phyloP scores from a whole-genome alignment of 1,284 basidiomycete genomes.

The Trametes versicolor region DNA sequence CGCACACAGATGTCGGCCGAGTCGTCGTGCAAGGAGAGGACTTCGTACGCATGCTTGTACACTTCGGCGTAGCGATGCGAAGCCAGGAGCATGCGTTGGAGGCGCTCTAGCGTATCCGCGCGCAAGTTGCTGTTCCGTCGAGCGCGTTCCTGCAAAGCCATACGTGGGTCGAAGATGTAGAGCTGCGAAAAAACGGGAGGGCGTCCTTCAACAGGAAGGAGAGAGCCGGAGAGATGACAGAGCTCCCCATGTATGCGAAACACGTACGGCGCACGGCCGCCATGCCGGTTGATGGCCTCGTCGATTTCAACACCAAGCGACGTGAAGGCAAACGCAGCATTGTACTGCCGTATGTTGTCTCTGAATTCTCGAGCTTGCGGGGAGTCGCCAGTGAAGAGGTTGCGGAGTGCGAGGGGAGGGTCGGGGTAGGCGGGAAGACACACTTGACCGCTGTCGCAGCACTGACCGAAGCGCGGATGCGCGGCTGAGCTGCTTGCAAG shows the following conservation, averaged over 20 bases:
- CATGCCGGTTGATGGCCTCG: not conserved
- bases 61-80: not conserved
- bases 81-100: not conserved
- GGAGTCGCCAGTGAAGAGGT: not conserved
- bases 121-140: not conserved
- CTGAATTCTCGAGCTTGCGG: constrained; percentile 2
- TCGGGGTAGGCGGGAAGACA: not conserved
- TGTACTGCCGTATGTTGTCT: not conserved
- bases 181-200: not conserved
- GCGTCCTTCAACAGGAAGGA: not conserved
- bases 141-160: not conserved
- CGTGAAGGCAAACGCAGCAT: not conserved
- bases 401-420: not conserved
- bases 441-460: constrained; percentile 1
- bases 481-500: not conserved
- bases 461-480: not conserved
- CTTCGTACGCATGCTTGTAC: not conserved
- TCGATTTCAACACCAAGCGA: not conserved
- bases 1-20: not conserved
- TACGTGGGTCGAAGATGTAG: not conserved
- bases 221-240: not conserved
- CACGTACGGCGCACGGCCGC: not conserved
- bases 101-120: not conserved
- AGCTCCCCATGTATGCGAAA: not conserved
- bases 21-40: not conserved